Evolutionary conservation across 139 green algal species (phyloP), one percentile per base, ranked within the genome.

Genomic region (Prasinococcaceae sp.): DNA sequence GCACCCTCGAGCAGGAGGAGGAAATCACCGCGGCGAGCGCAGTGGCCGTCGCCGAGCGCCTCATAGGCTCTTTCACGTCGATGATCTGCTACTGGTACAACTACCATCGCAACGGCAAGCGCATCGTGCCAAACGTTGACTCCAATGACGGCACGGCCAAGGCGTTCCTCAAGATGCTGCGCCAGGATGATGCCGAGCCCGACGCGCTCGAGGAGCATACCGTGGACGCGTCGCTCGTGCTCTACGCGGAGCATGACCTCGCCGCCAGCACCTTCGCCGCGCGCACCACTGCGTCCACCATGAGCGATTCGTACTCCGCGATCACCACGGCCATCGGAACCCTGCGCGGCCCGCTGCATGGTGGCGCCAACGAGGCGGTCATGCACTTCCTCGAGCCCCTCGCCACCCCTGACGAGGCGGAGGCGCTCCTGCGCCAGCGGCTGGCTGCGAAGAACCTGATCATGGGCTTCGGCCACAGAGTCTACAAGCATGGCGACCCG

Each of bases 281-380:
- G 10, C 14, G 46, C 17, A 22, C 30, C 20, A 53, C 46, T 22
- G 26, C 26, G 6, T 53, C 46, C 8, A 39, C 46, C 8, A 33
- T 53, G 25, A 37, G 22, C 17, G 46, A 53, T 28, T n/a, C 14
- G 22, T 36, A 53, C 46, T 39, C 25, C 17, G 26, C 22, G 19
- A 53, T 53, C 46, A n/a, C 46, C 46, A 53, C 46, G 9, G 46
- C 46, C 25, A 53, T 53, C 26, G 46, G 46, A 37, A 53, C 46
- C 19, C 46, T 53, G 46, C 26, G 46, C 16, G 46, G 46, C 6
- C 26, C 26, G 19, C 46, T 53, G 29, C 46, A 53, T 22, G 46
- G 46, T 8, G 46, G 46, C 6, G 46, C 46, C 17, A 53, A 53
- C 46, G 46, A 53, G 46, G 46, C 46, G 8, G 46, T 53, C 19